Evolutionary conservation across 2,329 filamentous ascomycete genomes (phyloP).

Genomic region (Dryadomyces quercivorus): DNA sequence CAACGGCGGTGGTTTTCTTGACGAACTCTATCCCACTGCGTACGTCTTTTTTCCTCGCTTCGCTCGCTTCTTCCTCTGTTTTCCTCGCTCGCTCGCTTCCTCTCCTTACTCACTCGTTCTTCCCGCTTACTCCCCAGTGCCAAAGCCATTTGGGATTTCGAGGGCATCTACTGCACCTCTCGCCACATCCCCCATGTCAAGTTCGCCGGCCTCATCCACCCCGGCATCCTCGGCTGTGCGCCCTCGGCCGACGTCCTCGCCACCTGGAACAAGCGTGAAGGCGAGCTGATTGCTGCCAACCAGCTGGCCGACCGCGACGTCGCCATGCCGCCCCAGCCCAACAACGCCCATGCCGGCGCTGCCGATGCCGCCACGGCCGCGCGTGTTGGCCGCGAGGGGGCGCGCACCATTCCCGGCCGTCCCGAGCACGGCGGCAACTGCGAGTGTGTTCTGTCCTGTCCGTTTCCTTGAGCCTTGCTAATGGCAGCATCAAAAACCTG

Average conservation of each 20-base stretch:
- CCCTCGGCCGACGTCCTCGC: conserved; percentile 66
- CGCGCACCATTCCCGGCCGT: conserved; percentile 71
- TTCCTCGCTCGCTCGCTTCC: background rate
- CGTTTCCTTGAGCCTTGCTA: background rate
- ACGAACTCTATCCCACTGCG: conserved; percentile 77
- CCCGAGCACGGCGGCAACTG: conserved; percentile 86
- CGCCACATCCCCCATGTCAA: conserved; percentile 79
- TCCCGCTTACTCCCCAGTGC: conserved; percentile 18
- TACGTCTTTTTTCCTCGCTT: conserved; percentile 20
- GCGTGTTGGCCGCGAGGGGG: conserved; percentile 65
- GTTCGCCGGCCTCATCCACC: conserved; percentile 82
- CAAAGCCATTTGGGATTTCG: conserved; percentile 49
- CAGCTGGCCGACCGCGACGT: conserved; percentile 54
- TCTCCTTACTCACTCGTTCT: background rate
- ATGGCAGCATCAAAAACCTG: conserved; percentile 19
- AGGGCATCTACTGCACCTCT: conserved; percentile 59
- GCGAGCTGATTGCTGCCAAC: conserved; percentile 59
- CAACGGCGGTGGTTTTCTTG: conserved; percentile 82
- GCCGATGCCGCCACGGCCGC: conserved; percentile 45
- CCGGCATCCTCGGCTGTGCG: conserved; percentile 81
- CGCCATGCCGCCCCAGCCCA: conserved; percentile 61
- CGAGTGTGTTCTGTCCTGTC: conserved; percentile 37
- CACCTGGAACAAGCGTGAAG: conserved; percentile 77
- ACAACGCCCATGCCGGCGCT: conserved; percentile 61
- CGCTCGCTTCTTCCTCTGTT: conserved; percentile 1